Evolutionary conservation across 1,284 basidiomycete genomes (phyloP), one percentile per base, ranked within the genome.

Genomic region (Boletus holoroseus): DNA sequence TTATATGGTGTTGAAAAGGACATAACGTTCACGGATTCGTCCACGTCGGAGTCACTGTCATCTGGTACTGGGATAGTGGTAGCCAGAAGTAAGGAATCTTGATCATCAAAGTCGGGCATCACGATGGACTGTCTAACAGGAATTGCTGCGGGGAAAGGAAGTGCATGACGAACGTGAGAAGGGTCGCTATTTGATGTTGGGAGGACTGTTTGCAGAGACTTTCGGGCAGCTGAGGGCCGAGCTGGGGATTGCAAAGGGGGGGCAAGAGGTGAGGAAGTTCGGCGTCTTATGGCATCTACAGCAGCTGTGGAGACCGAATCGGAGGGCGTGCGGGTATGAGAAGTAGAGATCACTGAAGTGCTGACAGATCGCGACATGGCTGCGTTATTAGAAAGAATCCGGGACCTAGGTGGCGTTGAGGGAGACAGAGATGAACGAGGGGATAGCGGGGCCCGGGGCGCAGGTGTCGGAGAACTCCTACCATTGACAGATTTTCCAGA

Each of bases 1-100:
- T 82, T 79, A 58, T 77, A 85, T 12, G 83, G 81, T 28, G 81
- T 72, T 2, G 86, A 86, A 60, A 89, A 88, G 4, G 85, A 85
- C 66, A 88, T 75, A 22, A 82, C 70, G 51, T 86, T 81, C 36
- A 76, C 62, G 7, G 81, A 77, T 28, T 76, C 73, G 18, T 76
- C 75, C 68, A 71, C 66, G 44, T 85, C 85, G 1, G 80, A 83
- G 59, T 87, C 85, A 58, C 76, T 81, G 58, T 85, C 83, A 53
- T 82, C 80, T 7, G 88, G 86, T 28, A 88, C 75, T 12, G 86
- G 86, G 39, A 88, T 81, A 31, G 74, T 74, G 53, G 82, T 79
- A 2, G 87, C 85, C 38, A 85, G 71, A 42, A 89, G 73, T 4
- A 88, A 69, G n/a, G 83, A 82, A 44, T 87, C 79, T 37, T 87